A percentile compares a stretch with the other conserved stretches of the same genome.
Evolutionary conservation across 305 asterid species (phyloP).

Genomic region (Fraxinus floribunda): DNA sequence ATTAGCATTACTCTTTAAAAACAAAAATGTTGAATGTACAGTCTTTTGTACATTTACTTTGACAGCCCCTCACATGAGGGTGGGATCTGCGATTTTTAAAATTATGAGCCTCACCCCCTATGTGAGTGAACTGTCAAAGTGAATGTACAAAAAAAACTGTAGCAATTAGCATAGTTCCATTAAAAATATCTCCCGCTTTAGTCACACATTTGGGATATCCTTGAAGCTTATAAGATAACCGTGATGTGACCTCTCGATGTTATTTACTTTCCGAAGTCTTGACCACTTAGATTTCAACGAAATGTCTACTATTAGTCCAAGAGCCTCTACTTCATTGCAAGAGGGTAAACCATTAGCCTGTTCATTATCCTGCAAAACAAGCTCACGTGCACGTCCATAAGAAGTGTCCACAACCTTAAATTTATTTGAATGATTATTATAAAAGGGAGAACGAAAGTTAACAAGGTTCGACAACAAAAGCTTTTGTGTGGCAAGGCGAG

Average conservation of each 20-base stretch:
- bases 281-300: conserved; percentile 76
- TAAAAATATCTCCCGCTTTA: conserved; percentile 36
- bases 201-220: conserved; percentile 60
- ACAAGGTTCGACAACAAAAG: conserved; percentile 68
- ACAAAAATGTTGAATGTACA: too few relatives aligned
- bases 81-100: too few relatives aligned
- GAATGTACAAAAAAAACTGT: too few relatives aligned
- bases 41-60: too few relatives aligned
- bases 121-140: too few relatives aligned
- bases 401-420: conserved; percentile 76
- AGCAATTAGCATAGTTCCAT: too few relatives aligned
- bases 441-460: conserved; percentile 70
- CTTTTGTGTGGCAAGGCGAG: conserved; percentile 67
- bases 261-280: conserved; percentile 67
- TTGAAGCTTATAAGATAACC: conserved; percentile 62
- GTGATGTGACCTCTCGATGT: conserved; percentile 64
- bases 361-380: conserved; percentile 58
- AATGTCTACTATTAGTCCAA: conserved; percentile 70
- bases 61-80: too few relatives aligned
- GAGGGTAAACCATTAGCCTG: conserved; percentile 51
- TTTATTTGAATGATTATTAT: conserved; percentile 68
- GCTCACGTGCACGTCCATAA: conserved; percentile 86
- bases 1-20: background rate
- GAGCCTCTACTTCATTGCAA: conserved; percentile 37
- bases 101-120: too few relatives aligned